A percentile compares a stretch with the other conserved stretches of the same genome.
Conservation (phyloP, 2,329 filamentous ascomycete genomes). For the Ophiostoma novo-ulmi region DNA sequence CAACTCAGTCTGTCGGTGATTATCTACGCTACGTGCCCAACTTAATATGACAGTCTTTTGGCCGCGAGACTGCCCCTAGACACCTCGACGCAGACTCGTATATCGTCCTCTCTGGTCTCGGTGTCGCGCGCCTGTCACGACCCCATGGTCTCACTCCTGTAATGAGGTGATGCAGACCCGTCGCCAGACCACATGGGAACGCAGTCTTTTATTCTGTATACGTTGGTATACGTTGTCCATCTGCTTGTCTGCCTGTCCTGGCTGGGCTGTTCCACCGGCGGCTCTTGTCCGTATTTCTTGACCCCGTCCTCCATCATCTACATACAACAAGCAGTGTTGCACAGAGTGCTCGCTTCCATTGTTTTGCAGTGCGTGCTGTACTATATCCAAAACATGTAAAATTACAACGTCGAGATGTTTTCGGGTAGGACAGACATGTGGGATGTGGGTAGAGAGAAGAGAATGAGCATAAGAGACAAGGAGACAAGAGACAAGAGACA, state of each 20-base stretch:
- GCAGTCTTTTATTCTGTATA: not conserved
- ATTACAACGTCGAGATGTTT: not conserved
- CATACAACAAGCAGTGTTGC: not conserved
- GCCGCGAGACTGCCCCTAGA: not conserved
- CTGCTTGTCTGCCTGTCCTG: not conserved
- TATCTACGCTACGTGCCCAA: not conserved
- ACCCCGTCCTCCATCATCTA: no score
- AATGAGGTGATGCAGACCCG: not conserved
- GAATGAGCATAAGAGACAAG: no score
- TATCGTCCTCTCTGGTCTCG: not conserved
- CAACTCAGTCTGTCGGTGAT: not conserved
- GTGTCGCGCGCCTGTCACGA: not conserved
- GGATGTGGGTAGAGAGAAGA: not conserved
- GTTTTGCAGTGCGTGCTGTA: not conserved
- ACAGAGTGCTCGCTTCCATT: not conserved
- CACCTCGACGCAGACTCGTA: not conserved
- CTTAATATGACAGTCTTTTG: not conserved
- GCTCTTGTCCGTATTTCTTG: not conserved
- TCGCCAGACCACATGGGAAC: not conserved
- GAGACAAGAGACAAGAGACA: not conserved
- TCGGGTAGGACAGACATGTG: not conserved
- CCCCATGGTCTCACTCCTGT: not conserved
- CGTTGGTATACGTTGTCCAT: no score
- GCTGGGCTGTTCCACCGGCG: not conserved
- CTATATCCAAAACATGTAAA: constrained; percentile 1